Percentiles rank a stretch among this genome's conserved stretches.
phyloP scores from a whole-genome alignment of 495 filamentous ascomycete species.

The Staphylotrichum longicolle region DNA sequence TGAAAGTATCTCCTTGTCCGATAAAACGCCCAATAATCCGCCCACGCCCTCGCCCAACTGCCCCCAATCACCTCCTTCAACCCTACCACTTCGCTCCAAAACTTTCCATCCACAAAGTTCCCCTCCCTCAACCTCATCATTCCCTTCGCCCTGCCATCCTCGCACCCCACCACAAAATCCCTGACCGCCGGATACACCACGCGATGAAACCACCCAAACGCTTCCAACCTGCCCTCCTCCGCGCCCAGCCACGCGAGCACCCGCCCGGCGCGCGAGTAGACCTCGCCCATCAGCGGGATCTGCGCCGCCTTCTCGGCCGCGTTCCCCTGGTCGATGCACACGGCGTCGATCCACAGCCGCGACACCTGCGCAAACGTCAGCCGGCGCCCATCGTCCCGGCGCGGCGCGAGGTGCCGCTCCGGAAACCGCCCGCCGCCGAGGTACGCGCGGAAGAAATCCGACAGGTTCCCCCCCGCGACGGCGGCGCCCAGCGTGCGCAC shows the following conservation, averaged over 20 bases:
- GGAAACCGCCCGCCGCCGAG: slow-evolving; percentile 6
- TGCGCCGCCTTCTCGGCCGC: slow-evolving; percentile 27
- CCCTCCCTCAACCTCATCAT: slow-evolving; percentile 11
- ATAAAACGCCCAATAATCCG: slow-evolving; percentile 19
- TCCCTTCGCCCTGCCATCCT: background rate
- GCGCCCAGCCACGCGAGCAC: slow-evolving; percentile 18
- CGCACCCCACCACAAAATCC: background rate
- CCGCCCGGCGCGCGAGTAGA: slow-evolving; percentile 27
- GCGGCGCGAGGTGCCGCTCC: background rate
- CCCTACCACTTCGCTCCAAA: slow-evolving; percentile 17
- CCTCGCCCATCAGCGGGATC: slow-evolving; percentile 30
- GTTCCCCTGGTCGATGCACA: slow-evolving; percentile 31
- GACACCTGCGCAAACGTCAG: slow-evolving; percentile 4
- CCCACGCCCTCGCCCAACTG: slow-evolving; percentile 6
- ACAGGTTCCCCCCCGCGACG: slow-evolving; percentile 13
- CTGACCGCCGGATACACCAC: slow-evolving; percentile 9
- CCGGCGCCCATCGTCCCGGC: background rate
- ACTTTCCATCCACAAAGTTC: slow-evolving; percentile 10
- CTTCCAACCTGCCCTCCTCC: slow-evolving; percentile 11
- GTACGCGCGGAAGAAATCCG: slow-evolving; percentile 18
- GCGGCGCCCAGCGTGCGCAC: background rate
- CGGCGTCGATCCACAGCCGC: slow-evolving; percentile 28
- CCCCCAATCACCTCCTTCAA: slow-evolving; percentile 8
- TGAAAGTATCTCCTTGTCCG: slow-evolving; percentile 17
- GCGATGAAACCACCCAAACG: slow-evolving; percentile 17